phyloP scores from a whole-genome alignment of 1,139 yeast genomes.

The Kodamaea alishanica region DNA sequence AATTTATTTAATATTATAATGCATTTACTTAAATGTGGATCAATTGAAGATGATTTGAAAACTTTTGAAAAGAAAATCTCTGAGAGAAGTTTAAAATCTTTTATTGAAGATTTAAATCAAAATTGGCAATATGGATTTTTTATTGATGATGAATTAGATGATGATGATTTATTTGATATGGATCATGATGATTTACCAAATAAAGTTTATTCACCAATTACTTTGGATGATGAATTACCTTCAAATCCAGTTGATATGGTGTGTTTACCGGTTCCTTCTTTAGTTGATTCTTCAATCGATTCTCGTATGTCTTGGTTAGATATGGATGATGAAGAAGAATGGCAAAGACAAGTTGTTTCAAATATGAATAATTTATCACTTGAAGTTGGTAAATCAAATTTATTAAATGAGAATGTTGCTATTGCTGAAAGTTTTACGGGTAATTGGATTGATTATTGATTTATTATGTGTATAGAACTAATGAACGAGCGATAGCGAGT shows the following conservation, averaged over 20 bases:
- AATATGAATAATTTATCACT: slow-evolving; percentile 8
- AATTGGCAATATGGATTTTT: slow-evolving; percentile 34
- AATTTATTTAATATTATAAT: slow-evolving; percentile 35
- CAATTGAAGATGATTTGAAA: slow-evolving; percentile 30
- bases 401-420: neutral
- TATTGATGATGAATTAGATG: slow-evolving; percentile 28
- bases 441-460: too few relatives aligned
- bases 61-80: slow-evolving; percentile 25
- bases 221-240: slow-evolving; percentile 5
- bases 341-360: slow-evolving; percentile 10
- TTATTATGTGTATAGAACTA: too few relatives aligned
- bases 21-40: slow-evolving; percentile 32
- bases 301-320: slow-evolving; percentile 37
- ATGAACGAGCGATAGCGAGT: too few relatives aligned
- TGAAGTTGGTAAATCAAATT: neutral
- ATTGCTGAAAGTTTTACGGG: too few relatives aligned
- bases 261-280: slow-evolving; percentile 21
- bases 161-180: slow-evolving; percentile 28
- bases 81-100: slow-evolving; percentile 27
- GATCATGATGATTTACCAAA: slow-evolving; percentile 25
- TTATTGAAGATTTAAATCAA: slow-evolving; percentile 27
- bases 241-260: slow-evolving; percentile 7
- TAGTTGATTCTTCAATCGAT: slow-evolving; percentile 28
- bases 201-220: slow-evolving; percentile 5
- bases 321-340: slow-evolving; percentile 28